Conservation (phyloP, 164 flowering plant genomes). For the Houttuynia cordata region DNA sequence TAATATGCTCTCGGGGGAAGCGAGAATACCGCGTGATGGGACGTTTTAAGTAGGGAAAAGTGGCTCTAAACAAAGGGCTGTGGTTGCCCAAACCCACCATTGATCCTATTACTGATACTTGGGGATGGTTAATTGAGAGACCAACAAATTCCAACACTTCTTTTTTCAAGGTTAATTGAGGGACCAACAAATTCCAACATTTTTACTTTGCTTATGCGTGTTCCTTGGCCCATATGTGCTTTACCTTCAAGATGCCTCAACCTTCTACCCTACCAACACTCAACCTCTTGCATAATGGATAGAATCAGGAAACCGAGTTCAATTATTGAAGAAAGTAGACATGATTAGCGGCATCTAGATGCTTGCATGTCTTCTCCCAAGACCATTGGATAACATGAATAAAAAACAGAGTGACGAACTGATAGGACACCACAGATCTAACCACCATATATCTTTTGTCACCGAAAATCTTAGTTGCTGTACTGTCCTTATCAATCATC, state of each 20-base stretch:
- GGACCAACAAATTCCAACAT: too few species aligned
- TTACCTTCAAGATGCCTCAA: not conserved
- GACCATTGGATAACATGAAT: not conserved
- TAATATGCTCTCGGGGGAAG: too few species aligned
- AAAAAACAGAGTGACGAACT: not conserved
- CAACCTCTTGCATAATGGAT: not conserved
- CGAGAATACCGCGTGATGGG: too few species aligned
- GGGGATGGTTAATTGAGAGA: too few species aligned
- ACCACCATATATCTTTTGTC: conserved; percentile 19
- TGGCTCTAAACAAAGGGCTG: too few species aligned
- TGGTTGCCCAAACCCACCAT: too few species aligned
- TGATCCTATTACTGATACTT: too few species aligned
- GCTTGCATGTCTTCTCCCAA: not conserved
- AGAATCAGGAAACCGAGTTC: not conserved
- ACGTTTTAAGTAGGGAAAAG: too few species aligned
- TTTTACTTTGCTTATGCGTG: not conserved
- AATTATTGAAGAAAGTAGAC: too few species aligned
- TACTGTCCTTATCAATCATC: conserved; percentile 26
- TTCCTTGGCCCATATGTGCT: not conserved
- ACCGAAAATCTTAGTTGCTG: conserved; percentile 19
- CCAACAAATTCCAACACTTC: too few species aligned
- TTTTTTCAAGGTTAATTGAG: too few species aligned
- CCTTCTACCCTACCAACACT: not conserved
- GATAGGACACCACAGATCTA: conserved; percentile 5
- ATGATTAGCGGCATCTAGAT: too few species aligned